Conservation (phyloP, 2,329 filamentous ascomycete species). For the Periconia digitata region DNA sequence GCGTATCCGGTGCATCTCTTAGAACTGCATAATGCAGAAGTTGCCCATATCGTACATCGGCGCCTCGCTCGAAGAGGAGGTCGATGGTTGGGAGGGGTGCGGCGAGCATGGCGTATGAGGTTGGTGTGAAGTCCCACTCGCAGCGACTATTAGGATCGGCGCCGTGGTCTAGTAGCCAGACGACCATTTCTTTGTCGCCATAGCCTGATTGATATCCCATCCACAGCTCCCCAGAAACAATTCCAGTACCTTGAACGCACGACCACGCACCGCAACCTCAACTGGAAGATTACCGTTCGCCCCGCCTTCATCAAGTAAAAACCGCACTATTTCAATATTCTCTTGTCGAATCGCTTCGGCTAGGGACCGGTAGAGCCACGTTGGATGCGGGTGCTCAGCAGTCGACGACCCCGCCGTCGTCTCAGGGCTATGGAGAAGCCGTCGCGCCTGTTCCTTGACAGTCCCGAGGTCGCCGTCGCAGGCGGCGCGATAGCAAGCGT, state of each 20-base stretch:
- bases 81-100: conserved; percentile 9
- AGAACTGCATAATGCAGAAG: conserved; percentile 11
- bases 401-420: neutral
- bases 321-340: conserved; percentile 8
- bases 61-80: conserved; percentile 3
- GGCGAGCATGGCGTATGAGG: conserved; percentile 6
- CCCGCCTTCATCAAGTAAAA: conserved; percentile 8
- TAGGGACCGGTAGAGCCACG: conserved; percentile 4
- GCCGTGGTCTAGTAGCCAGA: conserved; percentile 9
- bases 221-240: conserved; percentile 4
- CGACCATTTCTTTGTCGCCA: conserved; percentile 5
- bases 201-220: neutral
- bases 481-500: conserved; percentile 9
- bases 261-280: conserved; percentile 8
- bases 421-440: conserved; percentile 5
- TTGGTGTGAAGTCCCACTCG: conserved; percentile 7
- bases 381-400: conserved; percentile 1
- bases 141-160: conserved; percentile 10
- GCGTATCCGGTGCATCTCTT: conserved; percentile 7
- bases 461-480: conserved; percentile 7
- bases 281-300: conserved; percentile 4
- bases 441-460: conserved; percentile 6
- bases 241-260: conserved; percentile 9
- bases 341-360: conserved; percentile 2
- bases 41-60: conserved; percentile 7